phyloP scores from a whole-genome alignment of 1,284 basidiomycete genomes.

The Earliella scabrosa region DNA sequence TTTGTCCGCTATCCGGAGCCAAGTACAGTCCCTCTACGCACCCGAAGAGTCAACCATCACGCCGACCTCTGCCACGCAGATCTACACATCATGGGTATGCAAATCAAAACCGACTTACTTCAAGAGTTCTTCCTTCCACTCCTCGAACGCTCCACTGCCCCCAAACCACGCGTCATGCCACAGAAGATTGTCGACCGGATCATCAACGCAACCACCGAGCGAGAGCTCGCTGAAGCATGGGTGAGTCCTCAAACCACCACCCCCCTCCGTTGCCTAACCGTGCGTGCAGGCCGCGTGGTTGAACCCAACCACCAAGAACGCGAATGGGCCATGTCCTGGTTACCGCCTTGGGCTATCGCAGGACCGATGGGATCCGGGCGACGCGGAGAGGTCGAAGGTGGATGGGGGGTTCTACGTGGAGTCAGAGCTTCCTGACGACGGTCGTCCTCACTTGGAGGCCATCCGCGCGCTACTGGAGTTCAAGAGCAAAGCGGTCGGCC shows the following conservation, averaged over 20 bases:
- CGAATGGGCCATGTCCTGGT: neutral
- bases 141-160: neutral
- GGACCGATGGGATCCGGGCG: neutral
- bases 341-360: neutral
- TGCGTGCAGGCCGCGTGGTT: neutral
- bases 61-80: too few species aligned
- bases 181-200: neutral
- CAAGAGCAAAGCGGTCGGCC: neutral
- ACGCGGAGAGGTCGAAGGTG: neutral
- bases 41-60: too few species aligned
- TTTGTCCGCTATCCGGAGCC: too few species aligned
- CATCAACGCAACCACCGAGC: neutral
- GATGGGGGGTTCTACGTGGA: slow-evolving; percentile 1
- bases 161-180: neutral
- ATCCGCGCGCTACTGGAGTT: slow-evolving; percentile 3
- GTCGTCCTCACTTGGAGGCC: neutral
- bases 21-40: too few species aligned
- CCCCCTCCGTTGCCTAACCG: neutral
- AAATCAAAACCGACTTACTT: too few species aligned
- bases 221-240: neutral
- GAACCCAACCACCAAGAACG: neutral
- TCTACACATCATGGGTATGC: too few species aligned
- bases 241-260: neutral
- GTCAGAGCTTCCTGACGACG: neutral
- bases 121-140: neutral